phyloP scores from a whole-genome alignment of 192 early-diverging fungal species.

The Linnemannia schmuckeri region DNA sequence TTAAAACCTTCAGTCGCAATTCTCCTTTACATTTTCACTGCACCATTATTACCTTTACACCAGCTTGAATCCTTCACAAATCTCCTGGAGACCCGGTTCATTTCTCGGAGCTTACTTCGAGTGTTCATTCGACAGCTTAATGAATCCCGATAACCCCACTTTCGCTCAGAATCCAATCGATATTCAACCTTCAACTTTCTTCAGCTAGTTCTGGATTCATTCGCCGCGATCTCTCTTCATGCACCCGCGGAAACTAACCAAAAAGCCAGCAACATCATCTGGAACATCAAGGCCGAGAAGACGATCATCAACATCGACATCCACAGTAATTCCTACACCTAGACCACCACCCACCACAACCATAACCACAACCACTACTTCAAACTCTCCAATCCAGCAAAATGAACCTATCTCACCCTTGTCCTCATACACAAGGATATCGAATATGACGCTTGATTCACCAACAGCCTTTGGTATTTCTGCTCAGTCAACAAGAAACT shows the following conservation, averaged over 20 bases:
- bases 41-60: background rate
- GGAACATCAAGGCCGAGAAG: background rate
- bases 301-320: background rate
- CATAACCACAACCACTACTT: background rate
- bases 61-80: background rate
- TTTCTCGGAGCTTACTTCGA: background rate
- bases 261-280: background rate
- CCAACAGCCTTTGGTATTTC: background rate
- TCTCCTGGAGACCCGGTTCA: background rate
- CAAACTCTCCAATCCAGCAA: background rate
- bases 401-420: background rate
- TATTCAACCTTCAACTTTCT: background rate
- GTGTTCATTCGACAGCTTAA: background rate
- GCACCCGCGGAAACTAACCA: background rate
- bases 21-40: background rate
- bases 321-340: no score
- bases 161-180: background rate
- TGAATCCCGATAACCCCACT: background rate
- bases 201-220: background rate
- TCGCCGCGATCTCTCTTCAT: background rate
- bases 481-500: background rate
- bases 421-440: conserved; percentile 8
- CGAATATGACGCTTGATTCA: background rate
- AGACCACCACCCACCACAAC: background rate
- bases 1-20: no score